Percentiles rank a stretch among this genome's conserved stretches.
These are phyloP conservation scores for Pseudomicrostroma phylloplanum DNA, from an alignment of 1,284 basidiomycete genomes.

Conservation along the genomic window DNA sequence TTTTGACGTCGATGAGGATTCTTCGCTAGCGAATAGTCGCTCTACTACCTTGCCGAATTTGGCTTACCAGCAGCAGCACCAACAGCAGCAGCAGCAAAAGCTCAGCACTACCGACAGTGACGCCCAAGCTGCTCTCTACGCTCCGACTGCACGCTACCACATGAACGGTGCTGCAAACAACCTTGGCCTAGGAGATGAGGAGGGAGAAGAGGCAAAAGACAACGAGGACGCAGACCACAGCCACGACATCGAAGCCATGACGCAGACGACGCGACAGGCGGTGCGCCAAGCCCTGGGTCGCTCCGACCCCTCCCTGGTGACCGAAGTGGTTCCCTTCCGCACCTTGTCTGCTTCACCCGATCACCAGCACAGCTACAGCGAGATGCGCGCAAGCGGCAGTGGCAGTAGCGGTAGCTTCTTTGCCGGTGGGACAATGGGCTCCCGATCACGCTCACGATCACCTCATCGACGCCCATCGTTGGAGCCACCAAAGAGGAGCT, in stretches of 20 bases:
- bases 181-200: neutral
- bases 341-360: too few species aligned
- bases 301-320: neutral
- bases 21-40: neutral
- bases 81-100: neutral
- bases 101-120: too few species aligned
- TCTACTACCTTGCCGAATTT: neutral
- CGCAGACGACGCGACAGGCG: slow-evolving; percentile 4
- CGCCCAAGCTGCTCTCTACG: too few species aligned
- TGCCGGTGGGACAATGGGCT: too few species aligned
- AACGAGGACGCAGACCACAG: neutral
- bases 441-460: too few species aligned
- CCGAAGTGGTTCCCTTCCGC: too few species aligned
- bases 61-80: neutral
- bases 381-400: too few species aligned
- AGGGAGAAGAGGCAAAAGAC: neutral
- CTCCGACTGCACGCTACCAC: too few species aligned
- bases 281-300: neutral
- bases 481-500: too few species aligned
- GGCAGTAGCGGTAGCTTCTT: too few species aligned
- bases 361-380: too few species aligned
- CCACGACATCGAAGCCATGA: slow-evolving; percentile 1
- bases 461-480: too few species aligned
- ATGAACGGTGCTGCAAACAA: neutral
- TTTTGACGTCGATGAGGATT: neutral